These are phyloP conservation scores for Venturia oleaginea DNA, from an alignment of 2,329 filamentous ascomycete species.

Conservation along the genomic window DNA sequence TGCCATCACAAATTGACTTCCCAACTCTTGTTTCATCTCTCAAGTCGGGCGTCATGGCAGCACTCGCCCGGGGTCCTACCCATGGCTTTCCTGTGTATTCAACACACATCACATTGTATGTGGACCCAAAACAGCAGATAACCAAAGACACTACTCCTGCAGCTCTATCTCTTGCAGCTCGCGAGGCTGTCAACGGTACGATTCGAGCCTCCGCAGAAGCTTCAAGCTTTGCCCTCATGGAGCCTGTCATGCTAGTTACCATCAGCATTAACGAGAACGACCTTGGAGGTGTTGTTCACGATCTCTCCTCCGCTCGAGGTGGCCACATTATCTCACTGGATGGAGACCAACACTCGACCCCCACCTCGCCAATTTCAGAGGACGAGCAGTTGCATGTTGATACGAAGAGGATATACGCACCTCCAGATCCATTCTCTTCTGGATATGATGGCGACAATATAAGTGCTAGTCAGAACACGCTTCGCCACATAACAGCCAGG, in stretches of 20 bases:
- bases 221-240: constrained; percentile 60
- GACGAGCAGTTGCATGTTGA: constrained; percentile 46
- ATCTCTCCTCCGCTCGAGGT: constrained; percentile 65
- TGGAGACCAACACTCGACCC: constrained; percentile 29
- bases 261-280: constrained; percentile 78
- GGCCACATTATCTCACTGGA: constrained; percentile 65
- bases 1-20: constrained; percentile 46
- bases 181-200: constrained; percentile 35
- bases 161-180: constrained; percentile 58
- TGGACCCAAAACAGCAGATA: constrained; percentile 57
- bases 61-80: constrained; percentile 73
- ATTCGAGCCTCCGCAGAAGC: constrained; percentile 53
- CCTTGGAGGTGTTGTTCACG: constrained; percentile 74
- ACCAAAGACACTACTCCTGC: constrained; percentile 60
- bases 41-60: constrained; percentile 72
- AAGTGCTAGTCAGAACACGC: constrained; percentile 20
- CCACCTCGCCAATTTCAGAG: background rate
- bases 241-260: constrained; percentile 85
- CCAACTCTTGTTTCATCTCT: constrained; percentile 46
- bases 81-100: constrained; percentile 73
- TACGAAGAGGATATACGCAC: constrained; percentile 69
- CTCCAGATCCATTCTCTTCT: constrained; percentile 66
- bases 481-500: constrained; percentile 63
- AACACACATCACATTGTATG: constrained; percentile 58
- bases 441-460: constrained; percentile 17